phyloP scores from a whole-genome alignment of 2,329 filamentous ascomycete species.

The Monosporascus sp. region DNA sequence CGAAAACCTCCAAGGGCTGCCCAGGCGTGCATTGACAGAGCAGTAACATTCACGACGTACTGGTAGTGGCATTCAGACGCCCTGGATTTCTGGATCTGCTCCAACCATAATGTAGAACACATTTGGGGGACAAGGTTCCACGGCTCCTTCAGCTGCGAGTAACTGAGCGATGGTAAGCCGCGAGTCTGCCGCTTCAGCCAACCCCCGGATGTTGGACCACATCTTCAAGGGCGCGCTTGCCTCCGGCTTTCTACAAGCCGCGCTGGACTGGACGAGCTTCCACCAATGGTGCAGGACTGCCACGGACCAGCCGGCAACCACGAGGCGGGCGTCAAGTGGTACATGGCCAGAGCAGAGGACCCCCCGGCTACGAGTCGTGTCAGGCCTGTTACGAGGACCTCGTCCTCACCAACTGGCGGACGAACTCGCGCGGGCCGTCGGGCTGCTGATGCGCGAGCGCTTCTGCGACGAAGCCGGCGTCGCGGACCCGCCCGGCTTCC shows the following conservation, averaged over 20 bases:
- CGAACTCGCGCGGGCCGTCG: slow-evolving; percentile 1
- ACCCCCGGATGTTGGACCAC: slow-evolving; percentile 28
- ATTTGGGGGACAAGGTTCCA: slow-evolving; percentile 28
- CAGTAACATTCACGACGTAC: slow-evolving; percentile 24
- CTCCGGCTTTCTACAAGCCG: slow-evolving; percentile 17
- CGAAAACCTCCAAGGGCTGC: slow-evolving; percentile 17
- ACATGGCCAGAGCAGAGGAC: slow-evolving; percentile 5
- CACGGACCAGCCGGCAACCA: slow-evolving; percentile 12
- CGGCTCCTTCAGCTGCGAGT: slow-evolving; percentile 20
- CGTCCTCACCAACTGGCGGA: slow-evolving; percentile 11
- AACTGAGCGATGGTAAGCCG: slow-evolving; percentile 16
- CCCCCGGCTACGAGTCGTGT: slow-evolving; percentile 15
- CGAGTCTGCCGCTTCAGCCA: slow-evolving; percentile 26
- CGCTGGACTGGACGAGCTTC: slow-evolving; percentile 25
- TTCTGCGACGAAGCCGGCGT: slow-evolving; percentile 28
- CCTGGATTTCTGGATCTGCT: slow-evolving; percentile 34
- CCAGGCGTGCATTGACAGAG: slow-evolving; percentile 24
- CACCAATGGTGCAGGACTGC: slow-evolving; percentile 14
- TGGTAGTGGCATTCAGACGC: slow-evolving; percentile 33
- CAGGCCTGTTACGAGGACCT: slow-evolving; percentile 19
- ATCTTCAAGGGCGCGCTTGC: slow-evolving; percentile 29
- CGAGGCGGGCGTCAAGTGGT: slow-evolving; percentile 12
- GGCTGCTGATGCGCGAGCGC: slow-evolving; percentile 21
- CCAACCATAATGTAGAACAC: slow-evolving; percentile 35
- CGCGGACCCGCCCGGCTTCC: slow-evolving; percentile 27